Evolutionary conservation across 495 filamentous ascomycete genomes (phyloP).

Genomic region (Geoglossum glabrum): DNA sequence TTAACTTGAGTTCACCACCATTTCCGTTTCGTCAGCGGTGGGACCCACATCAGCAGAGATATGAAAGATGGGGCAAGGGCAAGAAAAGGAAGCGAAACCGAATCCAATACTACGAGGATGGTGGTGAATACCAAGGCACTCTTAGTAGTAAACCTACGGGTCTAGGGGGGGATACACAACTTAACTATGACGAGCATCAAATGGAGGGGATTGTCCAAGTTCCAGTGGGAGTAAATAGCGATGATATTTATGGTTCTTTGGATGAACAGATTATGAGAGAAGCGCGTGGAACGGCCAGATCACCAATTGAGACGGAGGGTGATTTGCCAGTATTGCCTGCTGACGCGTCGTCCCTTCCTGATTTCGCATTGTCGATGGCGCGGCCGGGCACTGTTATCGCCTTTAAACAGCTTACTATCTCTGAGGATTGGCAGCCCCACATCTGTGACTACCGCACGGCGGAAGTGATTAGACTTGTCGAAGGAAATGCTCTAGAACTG

Average conservation of each 20-base stretch:
- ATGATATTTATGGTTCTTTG: constrained; percentile 4
- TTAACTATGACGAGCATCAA: constrained; percentile 30
- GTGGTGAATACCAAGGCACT: constrained; percentile 15
- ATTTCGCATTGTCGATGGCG: constrained; percentile 31
- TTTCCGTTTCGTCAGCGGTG: constrained; percentile 84
- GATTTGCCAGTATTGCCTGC: constrained; percentile 50
- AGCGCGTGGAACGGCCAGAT: constrained; percentile 11
- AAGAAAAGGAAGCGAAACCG: constrained; percentile 31
- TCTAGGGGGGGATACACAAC: constrained; percentile 13
- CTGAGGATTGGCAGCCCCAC: constrained; percentile 58
- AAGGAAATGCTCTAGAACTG: constrained; percentile 32
- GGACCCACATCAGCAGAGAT: constrained; percentile 50
- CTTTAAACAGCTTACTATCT: constrained; percentile 59
- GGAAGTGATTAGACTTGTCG: constrained; percentile 30
- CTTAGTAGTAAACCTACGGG: constrained; percentile 2
- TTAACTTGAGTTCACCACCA: constrained; percentile 55
- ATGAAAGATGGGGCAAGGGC: constrained; percentile 27
- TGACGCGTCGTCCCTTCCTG: constrained; percentile 34
- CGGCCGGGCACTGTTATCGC: constrained; percentile 49
- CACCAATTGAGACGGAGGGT: constrained; percentile 21
- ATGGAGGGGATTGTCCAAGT: neutral
- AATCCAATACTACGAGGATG: constrained; percentile 10
- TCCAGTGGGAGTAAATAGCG: constrained; percentile 1
- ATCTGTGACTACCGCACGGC: constrained; percentile 49
- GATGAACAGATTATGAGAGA: constrained; percentile 18